Evolutionary conservation across 371 early-diverging fungal genomes (phyloP).

Genomic region (Circinella minor): DNA sequence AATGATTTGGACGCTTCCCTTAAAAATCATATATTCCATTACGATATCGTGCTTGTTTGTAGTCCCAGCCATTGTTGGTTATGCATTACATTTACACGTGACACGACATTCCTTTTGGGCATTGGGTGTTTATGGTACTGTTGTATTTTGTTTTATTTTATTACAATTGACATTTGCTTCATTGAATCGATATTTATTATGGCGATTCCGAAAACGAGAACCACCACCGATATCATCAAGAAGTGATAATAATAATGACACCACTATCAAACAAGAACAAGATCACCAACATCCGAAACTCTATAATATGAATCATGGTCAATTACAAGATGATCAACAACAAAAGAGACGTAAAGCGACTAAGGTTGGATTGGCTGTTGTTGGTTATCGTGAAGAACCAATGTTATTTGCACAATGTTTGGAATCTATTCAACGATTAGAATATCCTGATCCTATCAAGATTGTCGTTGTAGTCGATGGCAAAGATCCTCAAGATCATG

Average conservation of each 20-base stretch:
- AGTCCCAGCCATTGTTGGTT: constrained; percentile 50
- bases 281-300: constrained; percentile 1
- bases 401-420: constrained; percentile 58
- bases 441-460: constrained; percentile 59
- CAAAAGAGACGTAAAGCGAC: constrained; percentile 25
- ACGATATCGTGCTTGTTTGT: constrained; percentile 47
- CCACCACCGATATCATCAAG: constrained; percentile 5
- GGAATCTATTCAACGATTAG: constrained; percentile 52
- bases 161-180: constrained; percentile 50
- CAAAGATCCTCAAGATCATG: constrained; percentile 58
- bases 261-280: neutral
- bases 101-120: constrained; percentile 36
- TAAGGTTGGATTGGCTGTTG: constrained; percentile 52
- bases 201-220: constrained; percentile 17
- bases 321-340: neutral
- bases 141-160: constrained; percentile 44
- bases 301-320: too few relatives aligned
- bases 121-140: constrained; percentile 48
- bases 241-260: too few relatives aligned
- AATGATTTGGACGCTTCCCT: constrained; percentile 43
- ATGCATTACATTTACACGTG: constrained; percentile 39
- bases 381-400: constrained; percentile 71
- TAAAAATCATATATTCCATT: constrained; percentile 47
- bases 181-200: constrained; percentile 36
- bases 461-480: constrained; percentile 67